These are phyloP conservation scores for Endocalyx cinctus DNA, from an alignment of 2,329 filamentous ascomycete species.

Conservation along the genomic window DNA sequence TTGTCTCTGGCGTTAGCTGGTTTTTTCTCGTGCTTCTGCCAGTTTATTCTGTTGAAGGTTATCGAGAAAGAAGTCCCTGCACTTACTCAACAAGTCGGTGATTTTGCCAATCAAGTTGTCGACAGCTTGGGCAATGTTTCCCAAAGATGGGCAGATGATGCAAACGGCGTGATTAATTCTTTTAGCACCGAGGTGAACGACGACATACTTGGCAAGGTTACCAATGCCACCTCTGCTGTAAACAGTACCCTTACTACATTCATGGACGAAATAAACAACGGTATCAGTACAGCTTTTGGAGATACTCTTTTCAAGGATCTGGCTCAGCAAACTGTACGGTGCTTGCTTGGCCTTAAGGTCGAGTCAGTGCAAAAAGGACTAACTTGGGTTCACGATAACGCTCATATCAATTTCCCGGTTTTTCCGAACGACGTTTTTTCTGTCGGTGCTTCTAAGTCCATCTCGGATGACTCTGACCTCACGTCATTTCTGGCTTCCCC, in stretches of 20 bases:
- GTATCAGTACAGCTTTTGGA: conserved; percentile 74
- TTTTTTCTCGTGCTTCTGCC: conserved; percentile 76
- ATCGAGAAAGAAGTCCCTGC: conserved; percentile 73
- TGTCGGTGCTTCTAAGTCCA: conserved; percentile 62
- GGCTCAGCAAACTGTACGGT: conserved; percentile 75
- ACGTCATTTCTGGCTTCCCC: conserved; percentile 75
- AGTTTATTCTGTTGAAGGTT: conserved; percentile 69
- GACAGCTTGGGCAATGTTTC: conserved; percentile 68
- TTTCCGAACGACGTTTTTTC: conserved; percentile 81
- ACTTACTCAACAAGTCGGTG: conserved; percentile 68
- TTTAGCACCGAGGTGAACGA: conserved; percentile 77
- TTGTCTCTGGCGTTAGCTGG: conserved; percentile 78
- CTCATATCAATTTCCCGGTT: conserved; percentile 73
- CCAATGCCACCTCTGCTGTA: conserved; percentile 73
- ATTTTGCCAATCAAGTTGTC: conserved; percentile 76
- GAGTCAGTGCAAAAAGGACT: conserved; percentile 78
- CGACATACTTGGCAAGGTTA: conserved; percentile 83
- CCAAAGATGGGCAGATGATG: conserved; percentile 67
- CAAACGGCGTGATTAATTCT: conserved; percentile 66
- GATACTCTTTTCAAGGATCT: conserved; percentile 75
- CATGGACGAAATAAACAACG: conserved; percentile 68
- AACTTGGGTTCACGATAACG: conserved; percentile 90
- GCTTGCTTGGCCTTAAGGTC: conserved; percentile 84
- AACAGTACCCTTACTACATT: conserved; percentile 84
- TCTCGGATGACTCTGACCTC: conserved; percentile 54